phyloP scores from a whole-genome alignment of 805 yeast species.

The Kregervanrija pseudodelftensis region DNA sequence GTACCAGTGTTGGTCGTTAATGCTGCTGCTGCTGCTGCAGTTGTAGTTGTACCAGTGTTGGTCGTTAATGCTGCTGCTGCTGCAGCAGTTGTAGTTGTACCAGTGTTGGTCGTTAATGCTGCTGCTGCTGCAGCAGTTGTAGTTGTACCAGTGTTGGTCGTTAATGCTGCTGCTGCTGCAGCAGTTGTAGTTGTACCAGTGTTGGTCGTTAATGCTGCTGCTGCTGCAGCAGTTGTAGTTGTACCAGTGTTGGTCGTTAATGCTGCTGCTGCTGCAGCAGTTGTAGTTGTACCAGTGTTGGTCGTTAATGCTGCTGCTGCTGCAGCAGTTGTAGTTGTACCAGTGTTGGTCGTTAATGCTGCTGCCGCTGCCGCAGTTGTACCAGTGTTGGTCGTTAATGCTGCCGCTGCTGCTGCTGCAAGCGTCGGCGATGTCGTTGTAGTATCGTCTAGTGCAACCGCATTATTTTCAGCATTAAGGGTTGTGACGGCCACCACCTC shows the following conservation, averaged over 20 bases:
- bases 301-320: constrained; percentile 7
- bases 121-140: constrained; percentile 8
- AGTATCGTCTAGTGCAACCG: constrained; percentile 1
- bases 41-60: neutral
- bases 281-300: neutral
- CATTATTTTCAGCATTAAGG: too few species aligned
- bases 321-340: constrained; percentile 15
- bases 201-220: constrained; percentile 2
- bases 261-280: constrained; percentile 1
- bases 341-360: constrained; percentile 2
- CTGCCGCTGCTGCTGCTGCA: too few species aligned
- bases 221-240: constrained; percentile 1
- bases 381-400: too few species aligned
- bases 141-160: constrained; percentile 7
- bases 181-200: constrained; percentile 6
- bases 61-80: constrained; percentile 12
- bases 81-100: constrained; percentile 5
- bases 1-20: constrained; percentile 1
- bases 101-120: constrained; percentile 5
- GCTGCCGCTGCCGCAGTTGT: constrained; percentile 2
- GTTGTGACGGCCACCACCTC: too few species aligned
- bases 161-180: constrained; percentile 6
- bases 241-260: neutral
- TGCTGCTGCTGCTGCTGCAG: constrained; percentile 2
- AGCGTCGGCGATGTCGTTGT: too few species aligned